A percentile compares a stretch with the other conserved stretches of the same genome.
Evolutionary conservation across 495 filamentous ascomycete species (phyloP).

Genomic region (Annulohypoxylon moriforme): DNA sequence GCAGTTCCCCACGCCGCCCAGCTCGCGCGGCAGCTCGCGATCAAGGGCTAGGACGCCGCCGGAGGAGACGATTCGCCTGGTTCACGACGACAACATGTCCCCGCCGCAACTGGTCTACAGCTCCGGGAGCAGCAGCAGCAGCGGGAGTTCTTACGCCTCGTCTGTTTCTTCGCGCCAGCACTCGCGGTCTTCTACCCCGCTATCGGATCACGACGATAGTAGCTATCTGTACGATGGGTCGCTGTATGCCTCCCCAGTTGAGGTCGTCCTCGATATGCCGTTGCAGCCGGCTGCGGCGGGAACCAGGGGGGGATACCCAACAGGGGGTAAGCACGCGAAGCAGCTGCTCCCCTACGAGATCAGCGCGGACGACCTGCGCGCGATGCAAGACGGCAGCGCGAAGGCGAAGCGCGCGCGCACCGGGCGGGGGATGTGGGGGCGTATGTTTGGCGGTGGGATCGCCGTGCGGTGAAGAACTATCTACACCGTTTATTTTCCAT

Average conservation of each 20-base stretch:
- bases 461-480: constrained; percentile 14
- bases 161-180: constrained; percentile 49
- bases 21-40: constrained; percentile 54
- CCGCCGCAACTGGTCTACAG: constrained; percentile 54
- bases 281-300: constrained; percentile 21
- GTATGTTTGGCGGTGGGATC: constrained; percentile 50
- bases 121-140: constrained; percentile 53
- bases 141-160: constrained; percentile 50
- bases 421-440: constrained; percentile 54
- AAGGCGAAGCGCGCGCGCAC: constrained; percentile 53
- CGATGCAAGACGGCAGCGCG: constrained; percentile 51
- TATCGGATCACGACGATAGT: constrained; percentile 49
- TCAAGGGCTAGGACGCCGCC: constrained; percentile 52
- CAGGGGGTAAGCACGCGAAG: constrained; percentile 25
- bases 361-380: constrained; percentile 54
- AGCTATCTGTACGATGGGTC: constrained; percentile 50
- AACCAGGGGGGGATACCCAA: constrained; percentile 31
- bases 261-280: constrained; percentile 50
- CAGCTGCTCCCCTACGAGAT: constrained; percentile 61
- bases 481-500: constrained; percentile 6
- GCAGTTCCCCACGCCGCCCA: constrained; percentile 53
- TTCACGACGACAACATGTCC: constrained; percentile 47
- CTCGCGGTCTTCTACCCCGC: constrained; percentile 59
- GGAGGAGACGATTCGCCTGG: constrained; percentile 42
- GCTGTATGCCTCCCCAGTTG: constrained; percentile 55